A percentile compares a stretch with the other conserved stretches of the same genome.
phyloP scores from a whole-genome alignment of 371 early-diverging fungal genomes.

The Paraphysoderma sedebokerense region DNA sequence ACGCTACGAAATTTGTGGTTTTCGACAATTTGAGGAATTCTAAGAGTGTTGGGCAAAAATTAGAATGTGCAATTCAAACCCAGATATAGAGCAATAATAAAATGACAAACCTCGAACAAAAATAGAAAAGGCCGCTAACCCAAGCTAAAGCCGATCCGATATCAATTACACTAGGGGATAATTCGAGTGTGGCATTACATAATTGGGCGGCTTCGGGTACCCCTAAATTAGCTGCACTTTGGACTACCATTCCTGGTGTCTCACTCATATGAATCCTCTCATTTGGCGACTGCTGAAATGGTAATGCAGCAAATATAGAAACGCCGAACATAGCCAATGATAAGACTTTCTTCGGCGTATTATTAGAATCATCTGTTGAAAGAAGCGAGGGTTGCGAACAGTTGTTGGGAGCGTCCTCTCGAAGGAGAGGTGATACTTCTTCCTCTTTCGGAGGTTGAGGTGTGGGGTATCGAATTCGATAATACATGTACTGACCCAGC shows the following conservation, averaged over 20 bases:
- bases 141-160: slow-evolving; percentile 3
- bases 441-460: neutral
- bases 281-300: neutral
- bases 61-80: neutral
- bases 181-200: neutral
- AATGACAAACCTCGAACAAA: neutral
- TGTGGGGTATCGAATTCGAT: neutral
- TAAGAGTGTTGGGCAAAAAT: neutral
- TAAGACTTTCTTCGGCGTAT: too few relatives aligned
- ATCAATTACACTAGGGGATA: neutral
- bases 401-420: too few relatives aligned
- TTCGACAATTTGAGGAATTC: slow-evolving; percentile 3
- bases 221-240: neutral
- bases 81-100: neutral
- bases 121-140: slow-evolving; percentile 3
- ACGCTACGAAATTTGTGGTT: neutral
- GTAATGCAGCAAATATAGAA: too few relatives aligned
- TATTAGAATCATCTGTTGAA: too few relatives aligned
- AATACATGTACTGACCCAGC: neutral
- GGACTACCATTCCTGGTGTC: neutral
- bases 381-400: too few relatives aligned
- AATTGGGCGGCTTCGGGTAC: neutral
- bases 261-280: neutral
- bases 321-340: too few relatives aligned
- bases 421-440: too few relatives aligned